Conservation (phyloP, 225 moss, liverwort and hornwort genomes). For the Anthoceros angustus region DNA sequence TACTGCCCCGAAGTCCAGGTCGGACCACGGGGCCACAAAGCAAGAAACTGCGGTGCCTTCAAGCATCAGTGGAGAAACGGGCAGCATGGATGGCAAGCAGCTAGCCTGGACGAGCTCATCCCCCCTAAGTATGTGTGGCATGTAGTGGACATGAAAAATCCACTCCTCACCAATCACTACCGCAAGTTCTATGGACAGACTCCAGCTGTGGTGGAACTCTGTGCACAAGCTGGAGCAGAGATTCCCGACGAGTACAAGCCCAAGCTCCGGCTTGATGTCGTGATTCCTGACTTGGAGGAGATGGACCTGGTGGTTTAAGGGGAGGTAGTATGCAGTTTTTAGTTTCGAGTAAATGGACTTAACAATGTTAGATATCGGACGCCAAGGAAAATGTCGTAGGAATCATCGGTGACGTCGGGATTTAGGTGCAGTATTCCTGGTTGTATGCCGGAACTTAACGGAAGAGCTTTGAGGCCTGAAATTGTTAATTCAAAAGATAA, state of each 20-base stretch:
- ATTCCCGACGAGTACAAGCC: constrained; percentile 38
- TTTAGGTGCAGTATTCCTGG: too few relatives aligned
- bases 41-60: constrained; percentile 68
- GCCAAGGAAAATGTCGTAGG: too few relatives aligned
- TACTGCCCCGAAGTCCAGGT: constrained; percentile 91
- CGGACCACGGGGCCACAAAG: constrained; percentile 74
- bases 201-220: constrained; percentile 70
- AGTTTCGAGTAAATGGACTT: too few relatives aligned
- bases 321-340: too few relatives aligned
- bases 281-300: constrained; percentile 60
- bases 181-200: constrained; percentile 55
- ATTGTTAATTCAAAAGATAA: too few relatives aligned
- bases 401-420: too few relatives aligned
- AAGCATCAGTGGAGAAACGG: constrained; percentile 99
- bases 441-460: too few relatives aligned
- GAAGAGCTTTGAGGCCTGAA: too few relatives aligned
- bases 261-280: constrained; percentile 76
- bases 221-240: constrained; percentile 59
- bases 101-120: constrained; percentile 75
- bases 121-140: constrained; percentile 90
- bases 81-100: constrained; percentile 96
- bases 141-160: constrained; percentile 39
- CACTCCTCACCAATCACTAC: constrained; percentile 35
- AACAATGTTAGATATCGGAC: too few relatives aligned
- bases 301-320: constrained; percentile 25